phyloP scores from a whole-genome alignment of 2,329 filamentous ascomycete species.

The Cladosporium sp. region DNA sequence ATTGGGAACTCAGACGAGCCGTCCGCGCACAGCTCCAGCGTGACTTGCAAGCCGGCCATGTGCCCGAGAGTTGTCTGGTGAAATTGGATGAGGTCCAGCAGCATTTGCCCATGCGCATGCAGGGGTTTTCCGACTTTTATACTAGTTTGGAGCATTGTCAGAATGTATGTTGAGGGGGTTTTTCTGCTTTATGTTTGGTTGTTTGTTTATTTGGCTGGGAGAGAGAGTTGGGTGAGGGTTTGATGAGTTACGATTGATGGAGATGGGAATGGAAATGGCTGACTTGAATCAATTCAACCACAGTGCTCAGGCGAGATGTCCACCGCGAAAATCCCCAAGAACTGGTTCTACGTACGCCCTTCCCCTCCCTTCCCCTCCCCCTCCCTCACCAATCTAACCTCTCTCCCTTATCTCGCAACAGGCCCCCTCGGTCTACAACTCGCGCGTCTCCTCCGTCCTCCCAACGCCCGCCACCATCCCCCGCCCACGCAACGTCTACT shows the following conservation, averaged over 20 bases:
- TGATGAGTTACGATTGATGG: no score
- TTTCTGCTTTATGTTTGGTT: no score
- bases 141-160: slow-evolving; percentile 51
- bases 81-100: slow-evolving; percentile 41
- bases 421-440: slow-evolving; percentile 38
- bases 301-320: slow-evolving; percentile 43
- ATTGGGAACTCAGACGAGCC: slow-evolving; percentile 30
- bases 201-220: no score
- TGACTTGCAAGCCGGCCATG: slow-evolving; percentile 26
- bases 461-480: slow-evolving; percentile 31
- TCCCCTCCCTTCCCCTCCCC: background rate
- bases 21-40: slow-evolving; percentile 41
- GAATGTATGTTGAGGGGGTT: slow-evolving; percentile 36
- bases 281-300: no score
- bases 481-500: slow-evolving; percentile 46
- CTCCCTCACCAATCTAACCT: no score
- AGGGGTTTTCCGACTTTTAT: slow-evolving; percentile 57
- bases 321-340: slow-evolving; percentile 23
- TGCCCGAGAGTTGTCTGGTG: slow-evolving; percentile 28
- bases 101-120: slow-evolving; percentile 53
- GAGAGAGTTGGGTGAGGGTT: no score
- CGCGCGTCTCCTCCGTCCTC: slow-evolving; percentile 31
- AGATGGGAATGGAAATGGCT: no score
- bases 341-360: slow-evolving; percentile 7
- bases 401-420: no score